These are phyloP conservation scores for Fusarium setosum DNA, from an alignment of 2,329 filamentous ascomycete species.

Conservation along the genomic window DNA sequence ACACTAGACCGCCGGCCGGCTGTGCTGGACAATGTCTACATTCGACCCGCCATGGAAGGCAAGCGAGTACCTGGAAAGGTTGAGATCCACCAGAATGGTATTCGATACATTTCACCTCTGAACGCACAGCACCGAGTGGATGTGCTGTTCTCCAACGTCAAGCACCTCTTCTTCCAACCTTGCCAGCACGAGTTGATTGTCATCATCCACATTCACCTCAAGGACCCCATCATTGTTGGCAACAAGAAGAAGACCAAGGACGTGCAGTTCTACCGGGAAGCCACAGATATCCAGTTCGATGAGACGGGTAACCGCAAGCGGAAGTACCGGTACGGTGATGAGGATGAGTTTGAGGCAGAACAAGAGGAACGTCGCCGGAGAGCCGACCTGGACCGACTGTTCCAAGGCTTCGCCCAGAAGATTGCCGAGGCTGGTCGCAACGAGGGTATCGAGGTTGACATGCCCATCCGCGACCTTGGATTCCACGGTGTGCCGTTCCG, in stretches of 20 bases:
- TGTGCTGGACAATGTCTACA: slow-evolving; percentile 93
- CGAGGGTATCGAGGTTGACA: slow-evolving; percentile 92
- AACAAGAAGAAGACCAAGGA: slow-evolving; percentile 99
- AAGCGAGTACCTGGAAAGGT: slow-evolving; percentile 96
- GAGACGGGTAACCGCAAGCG: slow-evolving; percentile 98
- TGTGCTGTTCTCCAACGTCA: slow-evolving; percentile 97
- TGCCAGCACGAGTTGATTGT: slow-evolving; percentile 97
- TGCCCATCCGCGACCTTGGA: slow-evolving; percentile 94
- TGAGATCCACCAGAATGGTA: slow-evolving; percentile 98
- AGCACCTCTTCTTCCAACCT: slow-evolving; percentile 98
- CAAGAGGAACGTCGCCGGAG: slow-evolving; percentile 94
- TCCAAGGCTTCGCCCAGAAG: slow-evolving; percentile 97
- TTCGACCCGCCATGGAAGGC: slow-evolving; percentile 93
- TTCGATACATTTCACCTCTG: slow-evolving; percentile 88
- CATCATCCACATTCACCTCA: slow-evolving; percentile 96
- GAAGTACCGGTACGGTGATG: slow-evolving; percentile 96
- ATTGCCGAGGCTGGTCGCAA: slow-evolving; percentile 95
- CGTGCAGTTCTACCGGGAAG: slow-evolving; percentile 97
- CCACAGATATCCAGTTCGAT: slow-evolving; percentile 98
- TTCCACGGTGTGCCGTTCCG: slow-evolving; percentile 97
- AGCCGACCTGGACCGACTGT: slow-evolving; percentile 92
- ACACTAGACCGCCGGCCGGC: slow-evolving; percentile 86
- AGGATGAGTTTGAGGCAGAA: slow-evolving; percentile 98
- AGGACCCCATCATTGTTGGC: slow-evolving; percentile 97
- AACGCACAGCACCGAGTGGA: slow-evolving; percentile 88